Evolutionary conservation across 169 alveolate genomes (phyloP), one percentile per base, ranked within the genome.

Genomic region (Cystoisospora suis): DNA sequence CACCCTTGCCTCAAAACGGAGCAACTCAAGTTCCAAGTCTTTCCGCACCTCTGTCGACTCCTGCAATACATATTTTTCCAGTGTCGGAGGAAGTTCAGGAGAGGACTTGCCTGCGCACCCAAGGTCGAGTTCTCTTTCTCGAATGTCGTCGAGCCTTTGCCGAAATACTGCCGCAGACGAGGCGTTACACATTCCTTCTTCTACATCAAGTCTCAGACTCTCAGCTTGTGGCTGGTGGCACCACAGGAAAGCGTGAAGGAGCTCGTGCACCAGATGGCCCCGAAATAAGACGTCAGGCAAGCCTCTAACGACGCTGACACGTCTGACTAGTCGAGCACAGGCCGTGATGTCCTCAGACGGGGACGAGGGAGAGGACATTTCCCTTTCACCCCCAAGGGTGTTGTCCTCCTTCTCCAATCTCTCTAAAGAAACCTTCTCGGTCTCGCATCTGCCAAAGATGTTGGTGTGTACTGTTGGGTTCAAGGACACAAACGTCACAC

Each of bases 131-230:
- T 72, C 83, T 3, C 83, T 29, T 6, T 9, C 38, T 29, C 20
- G 38, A 34, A 72, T 34, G 56, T n/a, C 56, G 40, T 0, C 38
- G 6, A 72, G 56, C 17, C 83, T 46, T 46, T 72, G 58, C 32
- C 42, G 38, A 38, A 72, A 40, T 4, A 72, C 23, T 15, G 53
- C 15, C 47, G 83, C 53, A 2, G 83, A 34, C 20, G 42, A 46
- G 34, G 47, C 15, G 83, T 72, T 72, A 56, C 83, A 72, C 58
- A 72, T 72, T 5, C 83, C 83, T 36, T 72, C 83, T 38, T 72
- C 83, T 9, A 72, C 83, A 29, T 72, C 58, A 29, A 72, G 53
- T 5, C 23, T 5, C 58, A 72, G 53, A 15, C 58, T 72, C 42
- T 38, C 56, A 23, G 36, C 83, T 12, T 36, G 58, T 6, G 83